A percentile compares a stretch with the other conserved stretches of the same genome.
Conservation (phyloP, 441 rosid genomes). For the Erodium moschatum region DNA sequence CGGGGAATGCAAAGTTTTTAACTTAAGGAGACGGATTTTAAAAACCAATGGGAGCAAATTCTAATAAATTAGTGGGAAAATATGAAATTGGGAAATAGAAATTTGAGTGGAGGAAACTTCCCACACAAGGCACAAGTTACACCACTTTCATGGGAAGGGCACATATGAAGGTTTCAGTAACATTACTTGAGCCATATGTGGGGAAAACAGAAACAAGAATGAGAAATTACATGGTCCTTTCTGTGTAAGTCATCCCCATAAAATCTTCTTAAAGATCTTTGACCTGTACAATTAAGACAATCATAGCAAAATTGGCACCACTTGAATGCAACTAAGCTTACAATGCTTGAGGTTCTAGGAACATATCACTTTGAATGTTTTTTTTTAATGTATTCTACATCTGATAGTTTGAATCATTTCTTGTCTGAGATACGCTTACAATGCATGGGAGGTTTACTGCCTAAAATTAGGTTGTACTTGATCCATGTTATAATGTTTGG, state of each 20-base stretch:
- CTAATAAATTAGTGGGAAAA: too few relatives aligned
- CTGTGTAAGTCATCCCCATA: not conserved
- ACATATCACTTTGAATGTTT: not conserved
- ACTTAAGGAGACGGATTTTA: too few relatives aligned
- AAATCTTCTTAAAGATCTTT: not conserved
- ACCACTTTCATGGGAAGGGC: too few relatives aligned
- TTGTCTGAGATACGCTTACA: not conserved
- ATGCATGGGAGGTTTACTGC: not conserved
- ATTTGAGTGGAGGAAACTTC: too few relatives aligned
- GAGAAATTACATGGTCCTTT: too few relatives aligned
- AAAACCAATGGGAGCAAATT: too few relatives aligned
- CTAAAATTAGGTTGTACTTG: not conserved
- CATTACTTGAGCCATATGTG: too few relatives aligned
- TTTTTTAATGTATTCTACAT: not conserved
- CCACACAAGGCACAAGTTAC: too few relatives aligned
- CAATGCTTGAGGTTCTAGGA: not conserved
- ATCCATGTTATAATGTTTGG: constrained; percentile 15
- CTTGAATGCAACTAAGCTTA: not conserved
- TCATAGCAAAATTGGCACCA: not conserved
- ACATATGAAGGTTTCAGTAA: too few relatives aligned
- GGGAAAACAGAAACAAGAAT: too few relatives aligned
- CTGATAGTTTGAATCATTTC: not conserved
- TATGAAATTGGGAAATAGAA: too few relatives aligned
- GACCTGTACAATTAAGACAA: not conserved
- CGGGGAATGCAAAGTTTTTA: too few relatives aligned